These are phyloP conservation scores for Fusarium humuli DNA, from an alignment of 2,329 filamentous ascomycete genomes.

Conservation along the genomic window DNA sequence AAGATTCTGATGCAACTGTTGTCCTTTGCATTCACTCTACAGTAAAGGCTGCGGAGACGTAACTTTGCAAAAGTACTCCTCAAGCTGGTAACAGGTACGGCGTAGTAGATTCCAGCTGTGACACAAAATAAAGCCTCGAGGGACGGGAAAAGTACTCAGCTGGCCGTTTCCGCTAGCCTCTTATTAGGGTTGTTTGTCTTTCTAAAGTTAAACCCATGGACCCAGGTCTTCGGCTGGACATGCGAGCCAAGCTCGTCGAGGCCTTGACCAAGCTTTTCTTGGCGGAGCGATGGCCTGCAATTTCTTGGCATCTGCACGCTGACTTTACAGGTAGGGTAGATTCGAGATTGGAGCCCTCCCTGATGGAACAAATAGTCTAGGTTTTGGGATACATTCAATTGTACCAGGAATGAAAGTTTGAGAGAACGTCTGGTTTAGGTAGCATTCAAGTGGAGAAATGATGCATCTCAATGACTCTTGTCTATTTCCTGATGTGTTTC, in stretches of 20 bases:
- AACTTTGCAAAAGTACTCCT: not conserved
- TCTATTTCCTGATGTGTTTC: conserved; percentile 1
- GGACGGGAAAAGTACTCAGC: conserved; percentile 4
- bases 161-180: conserved; percentile 17
- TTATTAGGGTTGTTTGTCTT: conserved; percentile 10
- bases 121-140: conserved; percentile 1
- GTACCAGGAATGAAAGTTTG: not conserved
- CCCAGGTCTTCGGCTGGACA: conserved; percentile 28
- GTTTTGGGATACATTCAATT: not conserved
- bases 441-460: not conserved
- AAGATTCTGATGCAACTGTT: not conserved
- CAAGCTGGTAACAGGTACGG: not conserved
- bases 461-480: not conserved
- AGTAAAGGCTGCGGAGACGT: not conserved
- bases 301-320: conserved; percentile 45
- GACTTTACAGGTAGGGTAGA: conserved; percentile 31
- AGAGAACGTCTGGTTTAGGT: not conserved
- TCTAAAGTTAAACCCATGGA: conserved; percentile 15
- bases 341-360: conserved; percentile 15
- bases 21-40: not conserved
- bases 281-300: conserved; percentile 41
- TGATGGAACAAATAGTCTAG: not conserved
- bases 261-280: conserved; percentile 49
- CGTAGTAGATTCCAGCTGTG: not conserved
- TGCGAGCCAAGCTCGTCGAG: conserved; percentile 43